A percentile compares a stretch with the other conserved stretches of the same genome.
Evolutionary conservation across 208 protist species (phyloP).

Genomic region (Wallacemonas sp.): DNA sequence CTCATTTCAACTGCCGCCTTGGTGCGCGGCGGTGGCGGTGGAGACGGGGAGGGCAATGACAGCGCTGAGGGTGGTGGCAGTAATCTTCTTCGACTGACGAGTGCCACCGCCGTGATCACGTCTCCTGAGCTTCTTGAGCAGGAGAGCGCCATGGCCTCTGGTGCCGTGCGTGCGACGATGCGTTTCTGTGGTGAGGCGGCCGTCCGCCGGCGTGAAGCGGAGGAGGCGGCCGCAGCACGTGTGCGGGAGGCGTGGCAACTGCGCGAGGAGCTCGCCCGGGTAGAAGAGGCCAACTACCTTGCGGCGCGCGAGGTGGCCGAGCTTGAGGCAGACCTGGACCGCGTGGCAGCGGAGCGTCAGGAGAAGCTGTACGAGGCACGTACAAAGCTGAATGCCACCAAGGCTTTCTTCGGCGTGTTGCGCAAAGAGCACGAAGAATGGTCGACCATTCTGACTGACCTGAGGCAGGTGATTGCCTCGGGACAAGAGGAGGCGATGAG

Average conservation of each 20-base stretch:
- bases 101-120: neutral
- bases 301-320: slow-evolving; percentile 16
- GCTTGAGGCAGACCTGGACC: slow-evolving; percentile 23
- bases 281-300: slow-evolving; percentile 41
- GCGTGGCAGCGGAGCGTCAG: slow-evolving; percentile 14
- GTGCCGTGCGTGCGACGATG: neutral
- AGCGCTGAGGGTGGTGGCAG: neutral
- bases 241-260: slow-evolving; percentile 38
- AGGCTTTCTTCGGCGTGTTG: slow-evolving; percentile 33
- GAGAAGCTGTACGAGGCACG: slow-evolving; percentile 32
- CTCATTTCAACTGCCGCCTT: too few species aligned
- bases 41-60: neutral
- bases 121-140: neutral
- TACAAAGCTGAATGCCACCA: slow-evolving; percentile 26
- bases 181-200: slow-evolving; percentile 13
- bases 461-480: slow-evolving; percentile 26
- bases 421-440: slow-evolving; percentile 58
- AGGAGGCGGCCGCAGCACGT: slow-evolving; percentile 8
- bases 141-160: neutral
- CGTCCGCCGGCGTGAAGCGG: slow-evolving; percentile 6
- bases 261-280: slow-evolving; percentile 41
- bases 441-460: slow-evolving; percentile 38
- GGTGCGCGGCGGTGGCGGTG: too few species aligned
- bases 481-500: neutral
- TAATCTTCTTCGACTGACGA: neutral